These are phyloP conservation scores for Aspergillus ostianus DNA, from an alignment of 495 filamentous ascomycete species.

Conservation along the genomic window DNA sequence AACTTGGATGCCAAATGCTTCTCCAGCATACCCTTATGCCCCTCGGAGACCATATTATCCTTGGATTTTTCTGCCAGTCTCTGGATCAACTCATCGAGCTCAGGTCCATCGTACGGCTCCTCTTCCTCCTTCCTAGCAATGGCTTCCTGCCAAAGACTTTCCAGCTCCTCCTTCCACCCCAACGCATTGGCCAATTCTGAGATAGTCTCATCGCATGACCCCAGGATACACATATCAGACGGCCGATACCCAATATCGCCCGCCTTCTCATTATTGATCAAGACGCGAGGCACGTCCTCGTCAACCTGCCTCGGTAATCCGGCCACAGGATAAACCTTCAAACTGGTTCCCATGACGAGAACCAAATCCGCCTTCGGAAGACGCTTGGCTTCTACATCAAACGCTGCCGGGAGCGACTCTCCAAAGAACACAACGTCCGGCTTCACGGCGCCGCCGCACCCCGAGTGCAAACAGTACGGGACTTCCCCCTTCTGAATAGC, in stretches of 20 bases:
- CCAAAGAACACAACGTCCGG: constrained; percentile 95
- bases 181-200: constrained; percentile 68
- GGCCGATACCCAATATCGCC: constrained; percentile 65
- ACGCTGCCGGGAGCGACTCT: constrained; percentile 65
- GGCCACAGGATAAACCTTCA: constrained; percentile 81
- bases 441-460: constrained; percentile 79
- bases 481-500: constrained; percentile 59
- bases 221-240: constrained; percentile 67
- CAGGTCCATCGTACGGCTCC: constrained; percentile 17
- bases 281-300: constrained; percentile 61
- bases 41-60: constrained; percentile 17
- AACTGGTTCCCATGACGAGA: constrained; percentile 85
- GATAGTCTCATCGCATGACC: constrained; percentile 74
- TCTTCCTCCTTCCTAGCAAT: constrained; percentile 23
- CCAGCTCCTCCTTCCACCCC: constrained; percentile 80
- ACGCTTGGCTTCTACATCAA: constrained; percentile 53
- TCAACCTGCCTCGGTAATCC: constrained; percentile 57
- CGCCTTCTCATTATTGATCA: constrained; percentile 77
- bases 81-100: constrained; percentile 46
- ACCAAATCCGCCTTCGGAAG: constrained; percentile 65
- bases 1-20: constrained; percentile 24
- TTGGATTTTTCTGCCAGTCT: constrained; percentile 28
- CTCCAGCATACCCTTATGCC: constrained; percentile 31
- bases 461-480: constrained; percentile 56
- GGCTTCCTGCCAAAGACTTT: constrained; percentile 55